Base-by-base conservation (phyloP, 192 early-diverging fungal genomes). In the Spinellus fusiger region DNA sequence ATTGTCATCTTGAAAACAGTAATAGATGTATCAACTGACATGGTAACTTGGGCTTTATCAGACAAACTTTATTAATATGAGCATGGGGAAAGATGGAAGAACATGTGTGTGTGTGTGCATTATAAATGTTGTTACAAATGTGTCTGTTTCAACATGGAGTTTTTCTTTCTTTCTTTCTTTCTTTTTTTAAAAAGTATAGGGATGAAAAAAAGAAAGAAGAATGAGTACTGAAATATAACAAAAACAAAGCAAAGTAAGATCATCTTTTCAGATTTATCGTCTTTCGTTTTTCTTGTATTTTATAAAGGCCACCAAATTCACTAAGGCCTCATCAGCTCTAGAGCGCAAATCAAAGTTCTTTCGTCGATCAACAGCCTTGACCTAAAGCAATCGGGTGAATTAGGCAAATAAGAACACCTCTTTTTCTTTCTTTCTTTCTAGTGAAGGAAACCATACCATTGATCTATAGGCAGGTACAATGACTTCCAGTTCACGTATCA, bases 281-380 rank as follows among this genome's bases (percentile, higher is more conserved):
- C 77, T 75, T 74, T 96, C 95, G 5, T 72, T 75, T 34, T 83
- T 79, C 77, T 98, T 96, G 76, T 96, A 98, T 46, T 84, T 77
- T 29, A 98, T 82, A 76, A 98, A 98, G 10, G 84, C 89, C 25
- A 82, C 73, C 56, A 95, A 65, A 69, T 96, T 98, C 61, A 80
- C 60, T 27, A 86, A 67, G 5, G 84, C 90, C 66, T 93, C 86
- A 49, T 96, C 93, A 16, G 78, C 85, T 13, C 90, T 83, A 46
- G 84, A 79, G 29, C 93, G 82, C n/a, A 91, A 72, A 48, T 81
- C 80, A 27, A 79, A 71, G 48, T 80, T 54, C 66, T 82, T 89
- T 49, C 91, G 78, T 28, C 86, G 80, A 62, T 94, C 92, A 29
- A 93, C 77, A 0, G 69, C 49, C 64, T 83, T 83, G 40, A 64